Evolutionary conservation across 2,329 filamentous ascomycete species (phyloP).

Genomic region (Pezicula radicicola): DNA sequence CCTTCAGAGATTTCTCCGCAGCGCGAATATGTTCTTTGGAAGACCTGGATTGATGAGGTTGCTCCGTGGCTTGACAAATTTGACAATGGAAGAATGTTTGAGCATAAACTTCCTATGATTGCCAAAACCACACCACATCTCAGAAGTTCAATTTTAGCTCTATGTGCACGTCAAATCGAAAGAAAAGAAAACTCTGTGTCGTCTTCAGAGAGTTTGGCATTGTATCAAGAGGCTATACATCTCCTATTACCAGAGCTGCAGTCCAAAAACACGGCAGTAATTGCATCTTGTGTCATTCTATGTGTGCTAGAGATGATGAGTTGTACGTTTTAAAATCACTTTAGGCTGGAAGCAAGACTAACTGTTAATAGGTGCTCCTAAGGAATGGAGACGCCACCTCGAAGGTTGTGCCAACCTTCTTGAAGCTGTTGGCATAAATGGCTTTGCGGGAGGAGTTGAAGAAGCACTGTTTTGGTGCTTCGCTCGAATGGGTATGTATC

Average conservation of each 20-base stretch:
- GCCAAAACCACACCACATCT: conserved; percentile 41
- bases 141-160: conserved; percentile 45
- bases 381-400: conserved; percentile 48
- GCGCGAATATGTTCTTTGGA: conserved; percentile 34
- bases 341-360: neutral
- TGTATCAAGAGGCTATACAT: conserved; percentile 51
- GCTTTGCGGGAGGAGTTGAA: conserved; percentile 45
- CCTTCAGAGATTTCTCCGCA: conserved; percentile 25
- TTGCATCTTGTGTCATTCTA: conserved; percentile 50
- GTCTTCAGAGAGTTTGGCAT: conserved; percentile 40
- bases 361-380: conserved; percentile 28
- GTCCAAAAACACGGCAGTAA: conserved; percentile 43
- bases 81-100: conserved; percentile 45
- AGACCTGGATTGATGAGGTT: conserved; percentile 39
- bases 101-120: conserved; percentile 43
- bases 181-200: conserved; percentile 36
- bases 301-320: conserved; percentile 54
- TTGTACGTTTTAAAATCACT: conserved; percentile 26
- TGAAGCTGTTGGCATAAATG: conserved; percentile 46
- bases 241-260: conserved; percentile 44
- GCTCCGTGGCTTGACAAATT: conserved; percentile 50
- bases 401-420: conserved; percentile 50
- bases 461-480: conserved; percentile 54
- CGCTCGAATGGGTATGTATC: conserved; percentile 42
- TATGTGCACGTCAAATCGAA: conserved; percentile 49